Percentiles rank a stretch among this genome's conserved stretches.
Conservation (phyloP, 768 basidiomycete species). For the Boletus speciosus region DNA sequence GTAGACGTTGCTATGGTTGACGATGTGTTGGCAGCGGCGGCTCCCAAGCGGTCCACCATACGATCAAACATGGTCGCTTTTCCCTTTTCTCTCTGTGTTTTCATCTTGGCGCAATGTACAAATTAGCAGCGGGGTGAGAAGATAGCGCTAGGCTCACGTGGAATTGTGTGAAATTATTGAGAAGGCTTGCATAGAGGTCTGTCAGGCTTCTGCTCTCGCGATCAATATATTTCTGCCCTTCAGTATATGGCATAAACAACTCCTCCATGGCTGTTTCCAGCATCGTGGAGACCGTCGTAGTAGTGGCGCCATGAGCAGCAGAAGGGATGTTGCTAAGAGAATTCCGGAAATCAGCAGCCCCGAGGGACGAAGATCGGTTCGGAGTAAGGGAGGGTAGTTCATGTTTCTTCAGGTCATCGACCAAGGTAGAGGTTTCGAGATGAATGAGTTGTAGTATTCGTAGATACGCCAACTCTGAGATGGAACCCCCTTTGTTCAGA, state of each 20-base stretch:
- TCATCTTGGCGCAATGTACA: conserved; percentile 39
- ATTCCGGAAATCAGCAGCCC: conserved; percentile 57
- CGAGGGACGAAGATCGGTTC: conserved; percentile 55
- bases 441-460: conserved; percentile 89
- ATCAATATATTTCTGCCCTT: conserved; percentile 89
- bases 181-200: conserved; percentile 69
- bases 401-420: conserved; percentile 90
- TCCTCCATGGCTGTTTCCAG: conserved; percentile 97
- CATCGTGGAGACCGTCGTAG: conserved; percentile 67
- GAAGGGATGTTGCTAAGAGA: conserved; percentile 43
- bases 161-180: conserved; percentile 78
- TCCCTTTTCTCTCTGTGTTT: conserved; percentile 51
- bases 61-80: conserved; percentile 86
- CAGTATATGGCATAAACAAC: conserved; percentile 89
- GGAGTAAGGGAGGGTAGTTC: conserved; percentile 71
- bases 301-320: conserved; percentile 40
- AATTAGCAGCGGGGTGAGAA: conserved; percentile 5
- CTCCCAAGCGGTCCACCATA: conserved; percentile 81
- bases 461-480: conserved; percentile 88
- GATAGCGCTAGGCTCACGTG: conserved; percentile 53
- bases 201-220: conserved; percentile 82
- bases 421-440: conserved; percentile 66
- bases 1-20: conserved; percentile 54
- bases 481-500: conserved; percentile 64
- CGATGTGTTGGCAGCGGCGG: conserved; percentile 62